Evolutionary conservation across 345 rosid genomes (phyloP), one percentile per base, ranked within the genome.

Genomic region (Leavenworthia alabamica): DNA sequence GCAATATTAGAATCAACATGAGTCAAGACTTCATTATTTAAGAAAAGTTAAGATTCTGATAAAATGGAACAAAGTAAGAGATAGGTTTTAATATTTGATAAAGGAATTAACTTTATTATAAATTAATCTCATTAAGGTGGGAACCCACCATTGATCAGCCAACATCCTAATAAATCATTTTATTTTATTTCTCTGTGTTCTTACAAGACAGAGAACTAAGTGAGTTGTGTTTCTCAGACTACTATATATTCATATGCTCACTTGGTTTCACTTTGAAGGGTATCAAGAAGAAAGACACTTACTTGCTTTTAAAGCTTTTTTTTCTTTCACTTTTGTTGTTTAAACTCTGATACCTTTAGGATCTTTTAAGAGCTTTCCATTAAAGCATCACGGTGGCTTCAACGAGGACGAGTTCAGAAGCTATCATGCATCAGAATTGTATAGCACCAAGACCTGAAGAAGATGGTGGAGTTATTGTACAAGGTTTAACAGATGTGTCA

Each of bases 401-500:
- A 3, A 36, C 68, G 14, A 54, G 17, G 36, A 68, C 61, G 9
- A 47, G 56, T 59, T 28, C 55, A 50, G 65, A 32, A 57, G 27
- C 50, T 35, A 68, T 63, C 82, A 80, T 78, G 85, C 72, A 80
- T 20, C 73, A 64, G 64, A 76, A 75, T 67, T 77, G 77, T 52
- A 58, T 74, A 75, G 85, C 79, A 32, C 78, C 86, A 64, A 83
- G 82, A 54, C 86, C 82, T 31, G 83, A 71, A 77, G 63, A 56
- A 68, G 67, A 75, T 70, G 58, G 70, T 58, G 51, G 72, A 63
- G 64, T 64, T 58, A 56, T 76, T 24, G 68, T 59, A 47, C 82
- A 75, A 65, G 73, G 67, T 37, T 59, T 60, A 48, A 9, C 80
- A 42, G 77, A 74, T 64, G 72, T 43, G 86, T 63, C 80, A 28